These are phyloP conservation scores for Trichopus zeylanicus DNA, from an alignment of 116 monocot species.

Conservation along the genomic window DNA sequence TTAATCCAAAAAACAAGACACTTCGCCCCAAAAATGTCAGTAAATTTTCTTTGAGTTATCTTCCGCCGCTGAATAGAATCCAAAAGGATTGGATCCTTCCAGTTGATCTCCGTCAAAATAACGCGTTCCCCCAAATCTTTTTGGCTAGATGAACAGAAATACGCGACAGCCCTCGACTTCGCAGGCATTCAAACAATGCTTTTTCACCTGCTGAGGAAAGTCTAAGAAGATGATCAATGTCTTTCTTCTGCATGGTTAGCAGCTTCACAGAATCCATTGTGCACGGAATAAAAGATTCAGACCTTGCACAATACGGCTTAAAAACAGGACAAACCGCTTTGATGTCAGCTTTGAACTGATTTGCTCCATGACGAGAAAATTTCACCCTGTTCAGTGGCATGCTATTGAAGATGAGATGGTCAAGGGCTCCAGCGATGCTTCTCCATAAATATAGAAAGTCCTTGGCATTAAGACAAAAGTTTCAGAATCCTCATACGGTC, in stretches of 20 bases:
- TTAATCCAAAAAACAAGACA: too few relatives aligned
- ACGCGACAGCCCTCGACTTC: conserved; percentile 26
- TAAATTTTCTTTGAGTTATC: too few relatives aligned
- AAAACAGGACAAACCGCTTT: conserved; percentile 47
- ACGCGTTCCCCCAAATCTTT: conserved; percentile 33
- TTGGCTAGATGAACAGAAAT: conserved; percentile 30
- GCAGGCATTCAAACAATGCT: conserved; percentile 16
- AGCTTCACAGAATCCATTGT: conserved; percentile 44
- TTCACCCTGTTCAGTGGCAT: conserved; percentile 23
- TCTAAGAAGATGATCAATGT: conserved; percentile 21
- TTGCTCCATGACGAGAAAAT: conserved; percentile 33
- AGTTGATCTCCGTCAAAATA: too few relatives aligned
- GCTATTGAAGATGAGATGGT: conserved; percentile 63
- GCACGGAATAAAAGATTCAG: conserved; percentile 61
- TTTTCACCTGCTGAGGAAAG: conserved; percentile 12
- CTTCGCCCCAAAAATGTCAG: too few relatives aligned
- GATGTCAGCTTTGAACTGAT: conserved; percentile 53
- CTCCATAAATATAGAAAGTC: conserved; percentile 72
- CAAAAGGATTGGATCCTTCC: too few relatives aligned
- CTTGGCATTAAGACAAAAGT: conserved; percentile 32
- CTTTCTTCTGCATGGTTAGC: conserved; percentile 19
- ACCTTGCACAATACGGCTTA: conserved; percentile 47
- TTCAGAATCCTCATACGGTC: conserved; percentile 27
- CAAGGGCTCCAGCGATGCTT: conserved; percentile 52
- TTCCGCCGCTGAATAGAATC: too few relatives aligned